Conservation (phyloP, 2,329 filamentous ascomycete species). For the Arthrinium puccinioides region DNA sequence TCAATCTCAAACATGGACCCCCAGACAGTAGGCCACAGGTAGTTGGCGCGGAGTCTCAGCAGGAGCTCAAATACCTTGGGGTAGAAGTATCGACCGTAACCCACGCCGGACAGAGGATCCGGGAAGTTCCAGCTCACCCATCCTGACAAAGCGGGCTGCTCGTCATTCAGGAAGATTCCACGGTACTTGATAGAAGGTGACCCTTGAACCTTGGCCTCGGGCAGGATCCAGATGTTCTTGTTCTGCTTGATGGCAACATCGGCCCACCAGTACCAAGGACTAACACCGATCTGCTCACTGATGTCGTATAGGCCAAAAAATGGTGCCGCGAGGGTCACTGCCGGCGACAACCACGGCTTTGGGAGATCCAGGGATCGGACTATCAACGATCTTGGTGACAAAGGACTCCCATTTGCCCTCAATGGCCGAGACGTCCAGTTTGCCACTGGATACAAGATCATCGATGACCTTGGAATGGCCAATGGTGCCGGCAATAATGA, state of each 20-base stretch:
- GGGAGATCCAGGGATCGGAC: slow-evolving; percentile 47
- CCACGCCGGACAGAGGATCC: slow-evolving; percentile 36
- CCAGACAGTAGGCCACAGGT: slow-evolving; percentile 70
- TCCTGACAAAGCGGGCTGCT: slow-evolving; percentile 59
- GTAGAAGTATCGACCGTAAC: slow-evolving; percentile 58
- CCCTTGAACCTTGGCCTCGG: slow-evolving; percentile 46
- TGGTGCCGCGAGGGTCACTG: slow-evolving; percentile 49
- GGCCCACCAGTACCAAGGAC: slow-evolving; percentile 63
- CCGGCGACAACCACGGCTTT: slow-evolving; percentile 61
- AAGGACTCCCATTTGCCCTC: slow-evolving; percentile 65
- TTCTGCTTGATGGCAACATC: slow-evolving; percentile 49
- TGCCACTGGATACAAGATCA: slow-evolving; percentile 42
- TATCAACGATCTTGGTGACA: slow-evolving; percentile 47
- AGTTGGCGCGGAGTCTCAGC: slow-evolving; percentile 63
- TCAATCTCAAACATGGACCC: slow-evolving; percentile 66
- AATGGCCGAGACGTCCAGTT: slow-evolving; percentile 50
- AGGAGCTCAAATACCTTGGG: slow-evolving; percentile 63
- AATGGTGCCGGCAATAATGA: slow-evolving; percentile 63
- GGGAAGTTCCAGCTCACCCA: slow-evolving; percentile 46
- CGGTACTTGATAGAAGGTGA: slow-evolving; percentile 60
- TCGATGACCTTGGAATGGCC: slow-evolving; percentile 58
- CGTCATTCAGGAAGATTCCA: slow-evolving; percentile 65
- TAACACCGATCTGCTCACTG: slow-evolving; percentile 67
- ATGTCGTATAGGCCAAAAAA: slow-evolving; percentile 66
- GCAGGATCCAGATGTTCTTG: slow-evolving; percentile 46